Base-by-base conservation (phyloP, 169 alveolate species). In the Plasmodium adleri region DNA sequence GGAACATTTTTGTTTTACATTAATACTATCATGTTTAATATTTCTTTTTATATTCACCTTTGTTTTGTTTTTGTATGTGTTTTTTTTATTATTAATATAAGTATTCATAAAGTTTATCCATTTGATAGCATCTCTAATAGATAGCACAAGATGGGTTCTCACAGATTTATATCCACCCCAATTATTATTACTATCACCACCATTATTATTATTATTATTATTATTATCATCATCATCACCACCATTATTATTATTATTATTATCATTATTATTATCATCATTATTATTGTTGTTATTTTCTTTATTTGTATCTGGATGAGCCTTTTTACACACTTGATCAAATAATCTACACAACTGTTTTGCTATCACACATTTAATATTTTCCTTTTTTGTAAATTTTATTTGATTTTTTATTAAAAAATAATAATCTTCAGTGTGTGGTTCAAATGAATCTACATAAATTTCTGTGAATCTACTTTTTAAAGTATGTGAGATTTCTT, bases 401-500 rank as follows among this genome's bases (percentile, higher is more conserved):
- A 50, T 67, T 86, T 59, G 73, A 32, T 72, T 91, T 58, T 56
- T 54, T 43, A 92, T 68, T 88, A 74, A 17, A 20, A 70, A 60
- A 88, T 54, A 58, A 88, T 72, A 75, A 62, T 87, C 66, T 47
- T 75, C 62, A 58, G 87, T 87, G 4, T 91, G 92, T 17, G 83
- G 70, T 3, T 78, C 66, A 45, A 78, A 88, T 1, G 93, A 20
- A 28, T 93, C 97, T 15, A 98, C 99, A 93, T 95, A 99, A 56
- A 98, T 97, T 93, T 98, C 99, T 8, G 99, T 99, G 86, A 99
- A 98, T 45, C 99, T 95, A 88, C 98, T 98, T 68, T 99, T 95
- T 72, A 99, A 94, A 24, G 99, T 99, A 43, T 99, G 99, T 39
- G 99, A 96, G 17, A 99, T 96, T 93, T 99, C 99, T 89, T 98